Evolutionary conservation across 78 protist species (phyloP).

Genomic region (Monocercomonoides exilis): DNA sequence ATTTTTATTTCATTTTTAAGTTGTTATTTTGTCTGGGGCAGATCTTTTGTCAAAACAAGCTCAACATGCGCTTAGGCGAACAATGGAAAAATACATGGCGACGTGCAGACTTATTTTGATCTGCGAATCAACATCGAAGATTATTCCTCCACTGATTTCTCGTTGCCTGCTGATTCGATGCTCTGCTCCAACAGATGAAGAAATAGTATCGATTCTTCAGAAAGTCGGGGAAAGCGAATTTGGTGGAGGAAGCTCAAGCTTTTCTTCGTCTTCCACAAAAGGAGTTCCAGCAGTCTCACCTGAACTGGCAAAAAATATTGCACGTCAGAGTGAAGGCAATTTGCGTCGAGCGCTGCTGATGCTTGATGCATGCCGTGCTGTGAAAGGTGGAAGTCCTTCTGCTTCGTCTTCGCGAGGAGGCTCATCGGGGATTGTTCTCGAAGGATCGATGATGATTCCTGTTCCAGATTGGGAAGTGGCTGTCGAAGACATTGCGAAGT

Average conservation of each 20-base stretch:
- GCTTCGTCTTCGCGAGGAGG: not conserved
- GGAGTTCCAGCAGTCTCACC: not conserved
- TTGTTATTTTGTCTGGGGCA: slow-evolving; percentile 80
- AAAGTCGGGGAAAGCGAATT: not conserved
- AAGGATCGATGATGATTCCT: not conserved
- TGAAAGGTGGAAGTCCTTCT: no score
- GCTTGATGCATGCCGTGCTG: slow-evolving; percentile 55
- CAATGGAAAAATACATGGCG: slow-evolving; percentile 87
- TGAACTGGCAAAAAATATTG: slow-evolving; percentile 31
- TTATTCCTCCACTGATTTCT: slow-evolving; percentile 80
- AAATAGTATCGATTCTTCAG: slow-evolving; percentile 24
- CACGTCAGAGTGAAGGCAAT: slow-evolving; percentile 53
- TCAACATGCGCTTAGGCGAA: slow-evolving; percentile 94
- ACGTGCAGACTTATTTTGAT: slow-evolving; percentile 64
- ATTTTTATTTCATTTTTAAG: slow-evolving; percentile 27
- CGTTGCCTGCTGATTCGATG: slow-evolving; percentile 85
- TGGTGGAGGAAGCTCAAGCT: slow-evolving; percentile 16
- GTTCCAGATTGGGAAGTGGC: slow-evolving; percentile 77
- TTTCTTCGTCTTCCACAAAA: not conserved
- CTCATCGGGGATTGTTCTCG: not conserved
- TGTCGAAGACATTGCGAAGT: slow-evolving; percentile 43
- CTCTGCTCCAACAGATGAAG: slow-evolving; percentile 66
- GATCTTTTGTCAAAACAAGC: slow-evolving; percentile 74
- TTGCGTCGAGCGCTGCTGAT: slow-evolving; percentile 74
- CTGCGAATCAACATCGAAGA: slow-evolving; percentile 45